A percentile compares a stretch with the other conserved stretches of the same genome.
Evolutionary conservation across 2,329 filamentous ascomycete genomes (phyloP).

Genomic region (Cladorrhinum sp.): DNA sequence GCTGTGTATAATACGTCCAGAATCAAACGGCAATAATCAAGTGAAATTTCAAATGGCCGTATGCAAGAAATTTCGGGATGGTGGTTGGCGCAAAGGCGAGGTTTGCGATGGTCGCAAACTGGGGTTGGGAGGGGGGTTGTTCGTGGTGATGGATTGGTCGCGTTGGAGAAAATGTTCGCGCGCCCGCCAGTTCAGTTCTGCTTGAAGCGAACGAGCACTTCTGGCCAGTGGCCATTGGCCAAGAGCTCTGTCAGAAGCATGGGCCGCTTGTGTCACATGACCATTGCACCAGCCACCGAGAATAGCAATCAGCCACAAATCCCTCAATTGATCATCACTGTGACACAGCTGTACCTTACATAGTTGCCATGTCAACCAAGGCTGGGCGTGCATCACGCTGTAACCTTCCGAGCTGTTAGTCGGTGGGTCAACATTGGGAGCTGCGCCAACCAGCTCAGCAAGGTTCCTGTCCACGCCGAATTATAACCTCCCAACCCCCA

Average conservation of each 20-base stretch:
- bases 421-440: neutral
- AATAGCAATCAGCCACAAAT: too few relatives aligned
- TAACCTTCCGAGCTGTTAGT: neutral
- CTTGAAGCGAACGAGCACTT: conserved; percentile 7
- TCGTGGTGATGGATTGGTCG: conserved; percentile 24
- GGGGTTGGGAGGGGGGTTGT: conserved; percentile 16
- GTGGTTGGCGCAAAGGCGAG: conserved; percentile 16
- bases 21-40: neutral
- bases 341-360: neutral
- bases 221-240: neutral
- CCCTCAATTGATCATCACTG: too few relatives aligned
- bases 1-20: neutral
- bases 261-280: neutral
- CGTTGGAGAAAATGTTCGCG: conserved; percentile 38
- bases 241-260: neutral
- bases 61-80: conserved; percentile 15
- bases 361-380: conserved; percentile 6
- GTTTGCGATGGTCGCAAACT: conserved; percentile 21
- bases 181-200: conserved; percentile 25
- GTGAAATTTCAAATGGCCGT: neutral
- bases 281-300: neutral
- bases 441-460: neutral
- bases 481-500: neutral
- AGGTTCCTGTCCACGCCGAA: neutral
- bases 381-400: neutral